Conservation (phyloP, 2,329 filamentous ascomycete species). For the Botrytis sinoallii region DNA sequence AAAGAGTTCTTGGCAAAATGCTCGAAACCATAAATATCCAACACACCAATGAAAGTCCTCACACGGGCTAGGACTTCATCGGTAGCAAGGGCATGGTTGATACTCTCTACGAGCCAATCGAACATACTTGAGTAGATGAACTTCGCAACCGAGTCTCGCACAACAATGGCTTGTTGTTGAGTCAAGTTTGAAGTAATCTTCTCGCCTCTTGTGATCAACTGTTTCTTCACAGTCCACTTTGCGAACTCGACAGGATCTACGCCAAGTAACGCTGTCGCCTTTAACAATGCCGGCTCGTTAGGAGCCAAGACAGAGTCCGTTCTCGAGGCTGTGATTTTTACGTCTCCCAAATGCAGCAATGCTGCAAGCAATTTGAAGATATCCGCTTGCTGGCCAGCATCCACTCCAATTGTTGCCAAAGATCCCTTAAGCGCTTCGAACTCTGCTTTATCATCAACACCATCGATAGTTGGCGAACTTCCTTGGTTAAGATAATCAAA, state of each 20-base stretch:
- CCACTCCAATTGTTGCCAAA: slow-evolving; percentile 81
- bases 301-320: slow-evolving; percentile 82
- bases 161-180: slow-evolving; percentile 88
- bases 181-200: slow-evolving; percentile 96
- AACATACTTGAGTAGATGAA: slow-evolving; percentile 98
- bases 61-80: slow-evolving; percentile 82
- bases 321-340: slow-evolving; percentile 88
- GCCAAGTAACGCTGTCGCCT: slow-evolving; percentile 80
- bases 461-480: slow-evolving; percentile 84
- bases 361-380: slow-evolving; percentile 91
- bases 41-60: slow-evolving; percentile 89
- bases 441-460: slow-evolving; percentile 92
- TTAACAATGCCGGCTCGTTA: slow-evolving; percentile 76
- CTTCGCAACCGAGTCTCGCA: slow-evolving; percentile 95
- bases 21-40: slow-evolving; percentile 99
- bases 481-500: slow-evolving; percentile 98
- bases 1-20: slow-evolving; percentile 99
- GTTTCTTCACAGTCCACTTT: slow-evolving; percentile 99
- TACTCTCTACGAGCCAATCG: slow-evolving; percentile 98
- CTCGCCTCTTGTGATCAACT: slow-evolving; percentile 91
- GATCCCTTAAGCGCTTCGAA: slow-evolving; percentile 86
- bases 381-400: slow-evolving; percentile 67
- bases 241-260: slow-evolving; percentile 84
- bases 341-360: slow-evolving; percentile 89
- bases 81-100: slow-evolving; percentile 86